Base-by-base conservation (phyloP, 345 rosid genomes). In the Pugionium cornutum region DNA sequence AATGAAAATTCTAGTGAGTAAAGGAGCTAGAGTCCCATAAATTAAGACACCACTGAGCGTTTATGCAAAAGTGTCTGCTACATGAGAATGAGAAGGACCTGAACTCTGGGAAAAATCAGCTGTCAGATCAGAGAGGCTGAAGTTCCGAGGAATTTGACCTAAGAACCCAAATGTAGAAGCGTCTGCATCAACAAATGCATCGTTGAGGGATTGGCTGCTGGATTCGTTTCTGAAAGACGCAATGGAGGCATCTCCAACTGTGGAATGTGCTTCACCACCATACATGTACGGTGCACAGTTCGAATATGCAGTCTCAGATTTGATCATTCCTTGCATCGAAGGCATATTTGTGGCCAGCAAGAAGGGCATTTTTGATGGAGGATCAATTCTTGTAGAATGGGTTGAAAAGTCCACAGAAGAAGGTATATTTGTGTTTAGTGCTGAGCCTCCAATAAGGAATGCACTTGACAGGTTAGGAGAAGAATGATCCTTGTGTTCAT, bases 51-150 rank as follows among this genome's bases (percentile, higher is more conserved):
- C 4, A 3, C 3, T 7, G 9, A 1, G 28, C 3, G 29, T 34
- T 7, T 53, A 33, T 7, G 53, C 58, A 11, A 41, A 53, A 18
- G 29, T 33, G 58, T 53, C 29, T 11, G 61, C 49, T 25, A 10
- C 49, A 46, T 41, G 74, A 57, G 36, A 63, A 28, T 2, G 67
- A 62, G 63, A 60, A 62, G 59, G 64, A 92, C 98, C 97, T 82
- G 97, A 82, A 77, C 89, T 84, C 75, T 89, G 89, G 36, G 86
- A 67, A 78, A 84, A 89, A 68, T 83, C 91, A 7, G 89, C 91
- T 1, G 96, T 76, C 58, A 89, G 79, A 83, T 92, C 97, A 41
- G 96, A 86, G 9, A 89, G 85, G 79, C 97, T 89, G 82, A 92
- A 87, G 79, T 60, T 83, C 61, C 84, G 82, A 72, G 97, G 91